These are phyloP conservation scores for Carallia pectinifolia DNA, from an alignment of 345 rosid genomes.

Conservation along the genomic window DNA sequence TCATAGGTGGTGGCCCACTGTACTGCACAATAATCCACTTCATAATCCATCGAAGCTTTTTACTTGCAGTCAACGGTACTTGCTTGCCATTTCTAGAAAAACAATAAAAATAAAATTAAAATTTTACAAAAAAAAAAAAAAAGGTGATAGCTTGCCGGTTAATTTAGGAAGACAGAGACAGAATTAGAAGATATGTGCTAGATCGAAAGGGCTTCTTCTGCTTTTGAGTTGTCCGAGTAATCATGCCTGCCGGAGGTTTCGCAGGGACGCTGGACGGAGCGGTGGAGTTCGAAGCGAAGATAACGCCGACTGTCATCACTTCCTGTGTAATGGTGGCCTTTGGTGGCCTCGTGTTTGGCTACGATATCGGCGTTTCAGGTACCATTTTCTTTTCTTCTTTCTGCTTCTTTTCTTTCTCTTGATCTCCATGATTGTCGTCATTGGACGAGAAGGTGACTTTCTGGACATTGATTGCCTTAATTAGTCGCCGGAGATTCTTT, in stretches of 20 bases:
- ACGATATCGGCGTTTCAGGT: conserved; percentile 94
- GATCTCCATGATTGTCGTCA: too few species aligned
- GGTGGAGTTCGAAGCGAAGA: conserved; percentile 88
- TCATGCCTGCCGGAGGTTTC: conserved; percentile 81
- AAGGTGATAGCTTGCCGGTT: too few species aligned
- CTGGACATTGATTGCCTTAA: too few species aligned
- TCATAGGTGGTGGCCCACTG: conserved; percentile 5
- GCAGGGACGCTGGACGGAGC: conserved; percentile 43
- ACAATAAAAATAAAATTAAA: too few species aligned
- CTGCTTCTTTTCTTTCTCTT: background rate
- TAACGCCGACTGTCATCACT: conserved; percentile 79
- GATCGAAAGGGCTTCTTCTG: background rate
- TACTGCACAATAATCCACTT: conserved; percentile 18
- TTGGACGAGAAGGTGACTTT: too few species aligned
- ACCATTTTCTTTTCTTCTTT: conserved; percentile 2
- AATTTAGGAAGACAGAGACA: too few species aligned
- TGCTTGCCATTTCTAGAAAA: too few species aligned
- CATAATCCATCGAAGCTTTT: background rate
- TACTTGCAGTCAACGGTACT: background rate
- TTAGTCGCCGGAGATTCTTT: too few species aligned
- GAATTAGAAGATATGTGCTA: too few species aligned
- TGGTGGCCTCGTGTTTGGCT: conserved; percentile 98
- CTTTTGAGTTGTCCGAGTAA: background rate
- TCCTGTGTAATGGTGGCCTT: conserved; percentile 96
- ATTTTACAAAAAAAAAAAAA: too few species aligned